Conservation (phyloP, 139 green algal species). For the Chlamydomonas schloesseri region DNA sequence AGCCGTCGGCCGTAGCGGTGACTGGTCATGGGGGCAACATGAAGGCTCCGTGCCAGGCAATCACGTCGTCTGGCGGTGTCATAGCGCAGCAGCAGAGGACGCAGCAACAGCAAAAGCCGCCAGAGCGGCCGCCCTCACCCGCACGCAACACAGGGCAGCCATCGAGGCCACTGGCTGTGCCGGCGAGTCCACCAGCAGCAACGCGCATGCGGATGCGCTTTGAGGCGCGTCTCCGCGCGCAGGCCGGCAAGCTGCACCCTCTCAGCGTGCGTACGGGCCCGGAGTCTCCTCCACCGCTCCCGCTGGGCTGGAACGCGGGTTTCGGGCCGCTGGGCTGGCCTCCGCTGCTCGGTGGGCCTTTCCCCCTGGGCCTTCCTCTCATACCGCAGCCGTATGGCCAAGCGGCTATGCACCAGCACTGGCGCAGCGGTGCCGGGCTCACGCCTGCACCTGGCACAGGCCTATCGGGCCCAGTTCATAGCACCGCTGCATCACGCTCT, state of each 20-base stretch:
- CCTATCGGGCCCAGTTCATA: too few species aligned
- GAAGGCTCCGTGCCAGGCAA: not conserved
- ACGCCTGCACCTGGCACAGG: too few species aligned
- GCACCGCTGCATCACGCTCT: too few species aligned
- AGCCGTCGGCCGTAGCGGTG: not conserved
- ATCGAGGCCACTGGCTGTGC: not conserved
- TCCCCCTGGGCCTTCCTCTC: not conserved
- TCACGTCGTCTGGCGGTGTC: not conserved
- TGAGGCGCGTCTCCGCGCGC: slow-evolving; percentile 13
- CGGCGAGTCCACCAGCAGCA: not conserved
- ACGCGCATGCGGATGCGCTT: slow-evolving; percentile 31
- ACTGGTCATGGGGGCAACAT: not conserved
- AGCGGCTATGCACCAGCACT: too few species aligned
- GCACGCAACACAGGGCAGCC: too few species aligned
- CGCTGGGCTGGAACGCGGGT: not conserved
- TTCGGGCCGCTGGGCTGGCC: too few species aligned
- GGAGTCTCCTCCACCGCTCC: not conserved
- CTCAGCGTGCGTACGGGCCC: slow-evolving; percentile 32
- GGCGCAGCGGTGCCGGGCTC: too few species aligned
- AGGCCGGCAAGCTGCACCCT: slow-evolving; percentile 18
- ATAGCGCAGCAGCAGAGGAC: not conserved
- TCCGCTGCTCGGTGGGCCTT: not conserved
- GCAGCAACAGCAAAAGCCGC: not conserved
- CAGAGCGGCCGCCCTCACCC: too few species aligned
- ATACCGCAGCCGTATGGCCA: too few species aligned